Evolutionary conservation across 306 rosid species (phyloP).

Genomic region (Cicer arietinum): DNA sequence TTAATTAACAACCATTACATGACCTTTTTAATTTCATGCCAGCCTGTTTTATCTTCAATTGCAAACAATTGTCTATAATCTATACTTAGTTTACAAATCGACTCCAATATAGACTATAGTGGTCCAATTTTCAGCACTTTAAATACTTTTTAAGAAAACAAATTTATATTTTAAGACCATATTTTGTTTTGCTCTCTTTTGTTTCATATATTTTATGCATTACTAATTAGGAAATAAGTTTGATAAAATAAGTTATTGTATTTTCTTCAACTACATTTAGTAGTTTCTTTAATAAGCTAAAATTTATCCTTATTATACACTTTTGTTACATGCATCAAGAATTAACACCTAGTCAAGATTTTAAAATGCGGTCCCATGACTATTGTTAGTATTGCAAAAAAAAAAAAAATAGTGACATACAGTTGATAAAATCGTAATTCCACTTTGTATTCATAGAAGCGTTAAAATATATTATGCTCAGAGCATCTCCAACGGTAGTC

Average conservation of each 20-base stretch:
- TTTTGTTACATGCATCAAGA: not conserved
- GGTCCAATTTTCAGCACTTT: conserved; percentile 10
- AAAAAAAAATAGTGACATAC: no score
- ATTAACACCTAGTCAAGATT: not conserved
- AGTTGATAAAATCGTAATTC: no score
- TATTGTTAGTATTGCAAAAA: not conserved
- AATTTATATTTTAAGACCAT: conserved; percentile 10
- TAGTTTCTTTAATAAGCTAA: conserved; percentile 37
- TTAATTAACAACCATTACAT: conserved; percentile 32
- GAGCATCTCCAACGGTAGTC: no score
- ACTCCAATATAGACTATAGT: conserved; percentile 21
- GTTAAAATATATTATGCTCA: no score
- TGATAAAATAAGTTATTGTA: conserved; percentile 10
- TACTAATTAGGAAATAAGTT: conserved; percentile 26
- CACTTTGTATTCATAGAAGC: no score
- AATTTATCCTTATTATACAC: not conserved
- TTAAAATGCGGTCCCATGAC: not conserved
- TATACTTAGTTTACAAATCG: conserved; percentile 33
- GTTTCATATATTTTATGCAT: conserved; percentile 7
- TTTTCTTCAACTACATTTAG: conserved; percentile 16
- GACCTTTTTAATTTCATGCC: conserved; percentile 40
- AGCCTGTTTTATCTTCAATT: conserved; percentile 48
- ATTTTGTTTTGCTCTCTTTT: not conserved
- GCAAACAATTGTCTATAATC: conserved; percentile 38
- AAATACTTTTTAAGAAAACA: conserved; percentile 21